phyloP scores from a whole-genome alignment of 169 alveolate genomes.

The Eimeria brunetti region DNA sequence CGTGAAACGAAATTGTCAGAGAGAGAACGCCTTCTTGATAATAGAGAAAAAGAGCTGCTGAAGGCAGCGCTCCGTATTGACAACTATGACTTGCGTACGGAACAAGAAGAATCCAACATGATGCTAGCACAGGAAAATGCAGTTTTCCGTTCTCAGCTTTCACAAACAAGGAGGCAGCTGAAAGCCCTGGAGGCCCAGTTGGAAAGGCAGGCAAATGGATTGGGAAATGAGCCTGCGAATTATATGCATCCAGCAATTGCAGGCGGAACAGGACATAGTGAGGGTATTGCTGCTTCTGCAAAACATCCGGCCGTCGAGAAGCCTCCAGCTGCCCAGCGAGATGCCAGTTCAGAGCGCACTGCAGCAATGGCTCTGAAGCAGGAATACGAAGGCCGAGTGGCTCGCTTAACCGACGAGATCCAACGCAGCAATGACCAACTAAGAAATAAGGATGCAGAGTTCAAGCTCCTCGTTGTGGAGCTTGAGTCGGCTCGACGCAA shows the following conservation, averaged over 20 bases:
- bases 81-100: background rate
- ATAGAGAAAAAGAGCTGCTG: background rate
- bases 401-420: constrained; percentile 49
- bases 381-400: constrained; percentile 48
- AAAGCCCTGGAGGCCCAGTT: constrained; percentile 15
- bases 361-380: constrained; percentile 1
- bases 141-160: constrained; percentile 23
- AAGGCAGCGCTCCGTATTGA: background rate
- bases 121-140: constrained; percentile 13
- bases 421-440: constrained; percentile 65
- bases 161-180: background rate
- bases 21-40: constrained; percentile 33
- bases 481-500: constrained; percentile 67
- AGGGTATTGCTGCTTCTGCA: background rate
- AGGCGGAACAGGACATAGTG: background rate
- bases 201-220: constrained; percentile 14
- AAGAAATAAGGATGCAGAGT: constrained; percentile 50
- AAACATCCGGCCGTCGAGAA: background rate
- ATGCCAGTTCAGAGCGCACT: background rate
- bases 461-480: constrained; percentile 59
- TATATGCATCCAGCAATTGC: background rate
- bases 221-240: background rate
- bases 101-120: background rate
- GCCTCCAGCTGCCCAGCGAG: background rate
- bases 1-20: constrained; percentile 14